Percentiles rank a stretch among this genome's conserved stretches.
Evolutionary conservation across 768 basidiomycete species (phyloP).

Genomic region (Mrakia frigida): DNA sequence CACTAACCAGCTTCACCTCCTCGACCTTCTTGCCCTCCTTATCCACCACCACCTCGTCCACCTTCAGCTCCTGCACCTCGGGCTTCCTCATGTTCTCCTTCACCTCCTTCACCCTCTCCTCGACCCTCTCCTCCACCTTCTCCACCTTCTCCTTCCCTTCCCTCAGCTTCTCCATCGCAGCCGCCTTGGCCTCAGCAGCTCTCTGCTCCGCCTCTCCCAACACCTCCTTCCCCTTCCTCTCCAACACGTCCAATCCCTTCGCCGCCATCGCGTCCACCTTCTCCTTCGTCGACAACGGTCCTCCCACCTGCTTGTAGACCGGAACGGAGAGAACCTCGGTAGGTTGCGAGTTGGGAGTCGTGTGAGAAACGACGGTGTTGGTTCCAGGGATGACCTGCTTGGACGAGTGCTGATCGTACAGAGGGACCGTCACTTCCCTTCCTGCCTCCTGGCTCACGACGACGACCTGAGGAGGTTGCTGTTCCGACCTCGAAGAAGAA

Average conservation of each 20-base stretch:
- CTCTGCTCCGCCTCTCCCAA: background rate
- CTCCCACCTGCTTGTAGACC: conserved; percentile 14
- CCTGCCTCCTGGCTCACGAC: background rate
- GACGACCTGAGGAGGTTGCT: background rate
- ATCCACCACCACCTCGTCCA: background rate
- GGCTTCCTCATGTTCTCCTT: background rate
- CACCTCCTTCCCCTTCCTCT: conserved; percentile 13
- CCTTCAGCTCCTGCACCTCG: background rate
- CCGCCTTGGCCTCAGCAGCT: conserved; percentile 2
- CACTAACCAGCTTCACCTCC: background rate
- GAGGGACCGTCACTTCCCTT: conserved; percentile 3
- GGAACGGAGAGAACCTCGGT: conserved; percentile 23
- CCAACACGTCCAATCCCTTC: background rate
- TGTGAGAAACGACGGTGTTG: background rate
- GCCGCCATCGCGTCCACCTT: conserved; percentile 12
- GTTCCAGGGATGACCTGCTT: conserved; percentile 20
- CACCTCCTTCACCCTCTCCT: background rate
- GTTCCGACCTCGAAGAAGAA: background rate
- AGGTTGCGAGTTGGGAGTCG: background rate
- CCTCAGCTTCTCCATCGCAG: background rate
- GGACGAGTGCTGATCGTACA: conserved; percentile 9
- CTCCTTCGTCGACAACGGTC: conserved; percentile 11
- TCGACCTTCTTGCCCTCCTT: no score
- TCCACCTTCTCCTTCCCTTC: background rate
- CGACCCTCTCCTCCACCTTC: background rate